Evolutionary conservation across 352 stramenopile species (phyloP), one percentile per base, ranked within the genome.

Genomic region (Phytophthora boehmeriae): DNA sequence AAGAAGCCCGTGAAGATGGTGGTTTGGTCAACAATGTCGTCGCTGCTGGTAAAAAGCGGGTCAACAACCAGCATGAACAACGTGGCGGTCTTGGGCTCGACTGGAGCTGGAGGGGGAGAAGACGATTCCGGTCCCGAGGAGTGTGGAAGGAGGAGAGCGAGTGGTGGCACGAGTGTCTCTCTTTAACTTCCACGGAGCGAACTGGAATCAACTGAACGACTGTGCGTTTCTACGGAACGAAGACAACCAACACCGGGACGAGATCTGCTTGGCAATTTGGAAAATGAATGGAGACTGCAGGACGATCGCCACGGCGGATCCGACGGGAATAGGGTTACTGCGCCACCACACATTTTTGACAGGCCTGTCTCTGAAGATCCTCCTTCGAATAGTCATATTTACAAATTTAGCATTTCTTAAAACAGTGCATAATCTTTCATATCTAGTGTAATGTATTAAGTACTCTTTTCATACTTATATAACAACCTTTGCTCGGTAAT

Each of bases 1-100:
- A 95, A 95, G 73, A 95, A 93, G 71, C 86, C 86, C 70, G 86
- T 95, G 80, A 93, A 95, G 70, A 95, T 93, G 66, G 73, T 83
- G 63, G 83, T 90, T 52, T 77, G 77, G 78, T 95, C 86, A 88
- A 95, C 86, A 82, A 93, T 91, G 78, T 93, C 83, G 77, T 92
- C 72, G 72, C 66, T 88, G 77, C 73, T 88, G 71, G 61, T 72
- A 80, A 83, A 86, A 71, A 84, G 70, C 68, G 69, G 69, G 76
- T 83, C 71, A 62, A 82, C 68, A 77, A 89, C 85, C 80, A 75
- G 83, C 83, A 92, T 92, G 80, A 92, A 92, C 83, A 73, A 79
- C 52, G 68, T 68, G 68, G 36, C 55, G 39, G 50, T 65, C 46
- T 60, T 30, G 25, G 54, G 55, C 60, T 68, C 59, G 30, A 47